Evolutionary conservation across 306 rosid genomes (phyloP), one percentile per base, ranked within the genome.

Genomic region (Cotoneaster glaucophyllus): DNA sequence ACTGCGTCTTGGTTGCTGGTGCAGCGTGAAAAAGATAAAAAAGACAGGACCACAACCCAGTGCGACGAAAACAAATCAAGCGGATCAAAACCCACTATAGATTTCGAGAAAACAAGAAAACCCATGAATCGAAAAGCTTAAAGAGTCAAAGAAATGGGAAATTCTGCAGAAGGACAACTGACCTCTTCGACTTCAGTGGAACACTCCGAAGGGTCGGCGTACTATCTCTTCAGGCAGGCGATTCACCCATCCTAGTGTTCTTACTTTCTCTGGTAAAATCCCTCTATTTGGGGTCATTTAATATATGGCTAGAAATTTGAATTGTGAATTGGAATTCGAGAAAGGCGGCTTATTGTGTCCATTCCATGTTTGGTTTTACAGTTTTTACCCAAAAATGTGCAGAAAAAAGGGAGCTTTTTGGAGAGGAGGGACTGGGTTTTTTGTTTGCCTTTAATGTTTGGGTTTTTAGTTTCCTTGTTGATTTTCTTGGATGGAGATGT

Each of bases 141-240:
- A 70, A 68, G 37, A 74, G 58, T 26, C 43, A 32, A 66, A 56
- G 58, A 73, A 52, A 28, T n/a, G 18, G 7, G 39, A 74, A 70
- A 28, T 13, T 15, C 22, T 57, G 37, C 37, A 32, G 37, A 32
- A 32, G 37, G 37, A 32, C 24, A 11, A 69, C 85, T 74, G 14
- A 92, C 99, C 89, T 89, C 87, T 73, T 79, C 78, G 19, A 87
- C 43, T 64, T 62, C 82, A 74, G 74, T 28, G 39, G 39, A 34
- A 34, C 39, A 34, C 8, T 34, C 39, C 8, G 39, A 34, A 34
- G 91, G 89, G 69, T 77, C 79, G 32, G 91, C 90, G 74, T 88
- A 81, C n/a, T 97, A 88, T 64, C 91, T 87, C 37, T 78, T 71
- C 25, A 95, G 89, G 67, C 85, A 88, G 28, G 89, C 1, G 89